A percentile compares a stretch with the other conserved stretches of the same genome.
These are phyloP conservation scores for Serpula lacrymans DNA, from an alignment of 768 basidiomycete species.

Conservation along the genomic window DNA sequence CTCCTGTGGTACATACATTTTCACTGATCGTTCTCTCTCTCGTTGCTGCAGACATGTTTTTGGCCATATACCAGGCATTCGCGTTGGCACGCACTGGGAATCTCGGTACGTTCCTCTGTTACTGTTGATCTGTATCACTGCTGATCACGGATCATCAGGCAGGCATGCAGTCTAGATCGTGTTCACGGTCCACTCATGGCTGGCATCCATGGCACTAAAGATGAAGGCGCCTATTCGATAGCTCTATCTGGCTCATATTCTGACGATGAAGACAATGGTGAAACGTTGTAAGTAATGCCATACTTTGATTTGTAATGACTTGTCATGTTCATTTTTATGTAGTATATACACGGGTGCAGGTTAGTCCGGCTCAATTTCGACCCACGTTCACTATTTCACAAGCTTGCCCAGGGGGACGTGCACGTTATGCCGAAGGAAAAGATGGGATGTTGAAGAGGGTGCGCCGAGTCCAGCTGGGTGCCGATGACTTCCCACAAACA, in stretches of 20 bases:
- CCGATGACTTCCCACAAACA: too few species aligned
- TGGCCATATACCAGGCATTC: constrained; percentile 21
- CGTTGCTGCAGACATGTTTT: constrained; percentile 15
- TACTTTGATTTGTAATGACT: not conserved
- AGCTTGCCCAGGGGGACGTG: too few species aligned
- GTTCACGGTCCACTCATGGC: constrained; percentile 14
- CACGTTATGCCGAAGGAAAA: too few species aligned
- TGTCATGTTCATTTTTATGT: not conserved
- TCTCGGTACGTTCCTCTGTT: constrained; percentile 12
- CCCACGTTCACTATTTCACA: too few species aligned
- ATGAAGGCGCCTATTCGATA: constrained; percentile 14
- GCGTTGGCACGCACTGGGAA: constrained; percentile 17
- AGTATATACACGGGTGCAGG: constrained; percentile 26
- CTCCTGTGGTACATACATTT: too few species aligned
- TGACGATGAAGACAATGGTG: constrained; percentile 23
- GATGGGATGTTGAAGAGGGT: too few species aligned
- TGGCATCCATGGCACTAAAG: constrained; percentile 18
- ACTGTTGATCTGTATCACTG: too few species aligned
- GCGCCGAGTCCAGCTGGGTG: too few species aligned
- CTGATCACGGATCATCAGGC: not conserved
- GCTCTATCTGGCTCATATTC: constrained; percentile 16
- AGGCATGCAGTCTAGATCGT: constrained; percentile 8
- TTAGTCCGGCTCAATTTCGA: not conserved
- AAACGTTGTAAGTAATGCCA: constrained; percentile 19
- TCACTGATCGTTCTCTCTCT: too few species aligned